Evolutionary conservation across 441 rosid species (phyloP).

Genomic region (Adansonia gregorii): DNA sequence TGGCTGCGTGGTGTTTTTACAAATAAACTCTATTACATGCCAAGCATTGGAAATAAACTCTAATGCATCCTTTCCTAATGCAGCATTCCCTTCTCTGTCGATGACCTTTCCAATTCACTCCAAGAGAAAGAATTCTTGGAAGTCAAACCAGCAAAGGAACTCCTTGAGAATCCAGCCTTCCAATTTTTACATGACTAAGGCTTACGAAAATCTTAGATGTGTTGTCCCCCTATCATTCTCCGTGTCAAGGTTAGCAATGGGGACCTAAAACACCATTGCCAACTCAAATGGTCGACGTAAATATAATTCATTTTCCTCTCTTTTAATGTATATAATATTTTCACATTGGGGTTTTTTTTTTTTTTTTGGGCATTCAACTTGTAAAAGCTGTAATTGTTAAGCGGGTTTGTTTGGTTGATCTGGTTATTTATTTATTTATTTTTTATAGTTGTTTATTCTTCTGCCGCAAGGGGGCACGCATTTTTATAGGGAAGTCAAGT

Average conservation of each 20-base stretch:
- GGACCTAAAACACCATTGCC: conserved; percentile 24
- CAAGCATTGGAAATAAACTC: too few species aligned
- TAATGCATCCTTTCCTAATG: conserved; percentile 27
- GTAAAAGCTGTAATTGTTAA: conserved; percentile 39
- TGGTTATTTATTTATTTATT: conserved; percentile 17
- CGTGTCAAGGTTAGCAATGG: conserved; percentile 31
- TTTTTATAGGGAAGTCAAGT: conserved; percentile 32
- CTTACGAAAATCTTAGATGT: too few species aligned
- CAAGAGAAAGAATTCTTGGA: conserved; percentile 87
- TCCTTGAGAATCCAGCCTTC: conserved; percentile 81
- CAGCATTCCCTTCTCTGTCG: conserved; percentile 95
- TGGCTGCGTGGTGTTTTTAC: neutral
- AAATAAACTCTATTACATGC: too few species aligned
- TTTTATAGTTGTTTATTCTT: conserved; percentile 18
- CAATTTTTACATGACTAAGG: conserved; percentile 73
- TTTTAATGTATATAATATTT: conserved; percentile 15
- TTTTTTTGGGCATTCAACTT: neutral
- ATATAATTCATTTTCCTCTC: conserved; percentile 32
- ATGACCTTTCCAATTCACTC: conserved; percentile 79
- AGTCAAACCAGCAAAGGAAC: conserved; percentile 86
- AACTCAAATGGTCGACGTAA: conserved; percentile 37
- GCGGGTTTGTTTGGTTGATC: conserved; percentile 32
- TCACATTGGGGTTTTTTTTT: neutral
- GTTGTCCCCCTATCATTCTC: conserved; percentile 18
- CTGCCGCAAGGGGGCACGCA: conserved; percentile 38